Percentiles rank a stretch among this genome's conserved stretches.
Evolutionary conservation across 306 rosid species (phyloP).

Genomic region (Prunus mira): DNA sequence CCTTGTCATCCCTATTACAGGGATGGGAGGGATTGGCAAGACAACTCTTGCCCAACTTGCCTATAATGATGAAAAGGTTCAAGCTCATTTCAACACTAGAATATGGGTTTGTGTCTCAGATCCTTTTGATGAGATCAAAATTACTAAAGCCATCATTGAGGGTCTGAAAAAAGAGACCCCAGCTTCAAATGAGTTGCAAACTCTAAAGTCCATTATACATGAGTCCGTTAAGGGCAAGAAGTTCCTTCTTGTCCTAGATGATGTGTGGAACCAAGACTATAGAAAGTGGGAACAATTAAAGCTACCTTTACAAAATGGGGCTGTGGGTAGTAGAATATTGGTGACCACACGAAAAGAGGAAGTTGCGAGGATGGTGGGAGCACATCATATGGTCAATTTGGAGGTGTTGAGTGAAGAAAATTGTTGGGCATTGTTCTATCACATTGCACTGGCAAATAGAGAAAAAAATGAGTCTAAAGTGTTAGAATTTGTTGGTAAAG

Average conservation of each 20-base stretch:
- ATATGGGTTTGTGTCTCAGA: slow-evolving; percentile 27
- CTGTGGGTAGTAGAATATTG: slow-evolving; percentile 8
- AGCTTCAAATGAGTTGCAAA: background rate
- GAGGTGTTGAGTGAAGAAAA: background rate
- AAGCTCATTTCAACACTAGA: background rate
- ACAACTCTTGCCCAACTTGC: slow-evolving; percentile 21
- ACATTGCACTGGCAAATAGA: background rate
- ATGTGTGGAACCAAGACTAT: slow-evolving; percentile 13
- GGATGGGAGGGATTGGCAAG: slow-evolving; percentile 24
- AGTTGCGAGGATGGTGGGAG: slow-evolving; percentile 13
- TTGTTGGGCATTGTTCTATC: slow-evolving; percentile 2
- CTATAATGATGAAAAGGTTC: slow-evolving; percentile 9
- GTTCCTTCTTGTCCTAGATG: background rate
- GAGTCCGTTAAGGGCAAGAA: background rate
- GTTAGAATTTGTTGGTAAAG: background rate
- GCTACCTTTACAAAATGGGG: slow-evolving; percentile 1
- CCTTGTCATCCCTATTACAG: slow-evolving; percentile 17
- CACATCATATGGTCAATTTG: background rate
- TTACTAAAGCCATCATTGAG: slow-evolving; percentile 9
- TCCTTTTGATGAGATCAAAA: slow-evolving; percentile 13
- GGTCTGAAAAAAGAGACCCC: background rate
- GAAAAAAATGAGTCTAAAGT: background rate
- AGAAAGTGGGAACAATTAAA: slow-evolving; percentile 3
- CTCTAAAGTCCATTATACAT: background rate
- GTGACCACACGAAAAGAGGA: slow-evolving; percentile 6